These are phyloP conservation scores for Paraphaeosphaeria sporulosa DNA, from an alignment of 2,329 filamentous ascomycete species.

Conservation along the genomic window DNA sequence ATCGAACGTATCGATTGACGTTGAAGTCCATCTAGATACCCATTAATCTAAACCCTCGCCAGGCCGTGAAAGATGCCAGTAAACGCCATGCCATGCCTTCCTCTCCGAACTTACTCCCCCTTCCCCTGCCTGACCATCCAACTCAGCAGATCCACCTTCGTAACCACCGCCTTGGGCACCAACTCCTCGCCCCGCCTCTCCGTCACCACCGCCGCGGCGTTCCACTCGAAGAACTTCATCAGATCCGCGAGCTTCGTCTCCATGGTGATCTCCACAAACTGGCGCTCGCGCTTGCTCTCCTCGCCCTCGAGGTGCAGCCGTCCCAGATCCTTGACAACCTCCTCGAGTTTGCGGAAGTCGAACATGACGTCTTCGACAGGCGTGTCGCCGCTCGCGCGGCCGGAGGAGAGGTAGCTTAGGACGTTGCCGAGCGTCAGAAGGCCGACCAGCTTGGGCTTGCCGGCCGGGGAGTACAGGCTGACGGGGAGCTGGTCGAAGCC, in stretches of 20 bases:
- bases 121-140: slow-evolving; percentile 73
- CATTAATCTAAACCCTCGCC: too few species aligned
- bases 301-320: slow-evolving; percentile 46
- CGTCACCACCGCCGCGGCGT: slow-evolving; percentile 93
- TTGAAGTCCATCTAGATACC: too few species aligned
- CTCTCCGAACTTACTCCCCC: slow-evolving; percentile 21
- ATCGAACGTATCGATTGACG: too few species aligned
- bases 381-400: slow-evolving; percentile 76
- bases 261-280: slow-evolving; percentile 93
- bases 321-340: slow-evolving; percentile 81
- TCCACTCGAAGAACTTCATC: slow-evolving; percentile 97
- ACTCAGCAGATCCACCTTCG: slow-evolving; percentile 92
- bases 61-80: too few species aligned
- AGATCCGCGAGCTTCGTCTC: slow-evolving; percentile 85
- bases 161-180: slow-evolving; percentile 89
- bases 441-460: slow-evolving; percentile 79
- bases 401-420: slow-evolving; percentile 85
- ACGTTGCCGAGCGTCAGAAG: slow-evolving; percentile 95
- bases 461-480: slow-evolving; percentile 63
- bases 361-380: slow-evolving; percentile 94
- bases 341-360: slow-evolving; percentile 85
- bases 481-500: slow-evolving; percentile 98
- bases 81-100: background rate
- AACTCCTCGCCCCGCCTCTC: slow-evolving; percentile 69
- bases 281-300: slow-evolving; percentile 52